Base-by-base conservation (phyloP, 202 grass and related monocot genomes). In the Zizania palustris region DNA sequence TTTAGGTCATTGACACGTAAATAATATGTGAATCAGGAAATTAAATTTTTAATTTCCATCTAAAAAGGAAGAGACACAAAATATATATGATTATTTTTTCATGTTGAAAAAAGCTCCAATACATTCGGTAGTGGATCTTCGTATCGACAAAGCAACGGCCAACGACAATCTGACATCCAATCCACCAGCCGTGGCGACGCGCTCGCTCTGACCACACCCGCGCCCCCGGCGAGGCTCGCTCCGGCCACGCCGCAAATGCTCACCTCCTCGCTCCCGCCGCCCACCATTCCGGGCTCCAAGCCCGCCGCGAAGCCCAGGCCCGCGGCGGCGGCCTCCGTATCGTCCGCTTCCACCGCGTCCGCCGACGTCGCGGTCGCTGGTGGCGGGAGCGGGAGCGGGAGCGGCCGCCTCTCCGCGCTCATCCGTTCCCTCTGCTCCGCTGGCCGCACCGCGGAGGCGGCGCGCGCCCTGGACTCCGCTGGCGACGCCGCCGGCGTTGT, bases 361-460 rank as follows among this genome's bases (percentile, higher is more conserved):
- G n/a, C 38, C 39, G 64, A 62, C 13, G 42, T 61, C 60, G 45
- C n/a, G 10, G 60, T 10, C 35, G 58, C 18, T 6, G 57, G 0
- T 3, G 51, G n/a, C n/a, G n/a, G n/a, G n/a, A n/a, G n/a, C n/a
- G n/a, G n/a, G n/a, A n/a, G 14, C n/a, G 56, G 35, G 13, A 41
- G 39, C 40, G 84, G 42, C 74, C 79, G 79, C 21, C 80, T 87
- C 60, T 86, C 84, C 48, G 87, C 83, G 22, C 90, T 92, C 57
- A 89, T 93, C 73, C 83, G 86, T 16, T 82, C 80, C 36, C 87
- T 93, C 77, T 93, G 86, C 73, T 67, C 73, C 18, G 62, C 63
- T 14, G 86, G 90, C 39, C 83, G 76, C 72, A 84, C 84, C 37
- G 44, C 67, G 18, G 84, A 84, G 28, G 90, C 86, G 3, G 85